phyloP scores from a whole-genome alignment of 495 filamentous ascomycete genomes.

The Penicillium samsonianum region DNA sequence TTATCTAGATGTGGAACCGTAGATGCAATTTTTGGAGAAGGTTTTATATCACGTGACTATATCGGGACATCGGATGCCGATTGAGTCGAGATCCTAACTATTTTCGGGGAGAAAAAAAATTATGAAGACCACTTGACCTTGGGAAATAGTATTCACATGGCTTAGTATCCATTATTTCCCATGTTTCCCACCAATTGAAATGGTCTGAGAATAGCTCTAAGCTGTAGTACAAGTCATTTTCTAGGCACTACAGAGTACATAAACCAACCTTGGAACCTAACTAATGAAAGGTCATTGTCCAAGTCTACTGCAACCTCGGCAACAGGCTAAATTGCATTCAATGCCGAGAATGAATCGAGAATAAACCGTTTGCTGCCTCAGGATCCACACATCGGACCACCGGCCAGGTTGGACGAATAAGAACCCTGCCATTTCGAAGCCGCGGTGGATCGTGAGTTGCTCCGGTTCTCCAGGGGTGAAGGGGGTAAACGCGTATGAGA shows the following conservation, averaged over 20 bases:
- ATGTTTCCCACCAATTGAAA: not conserved
- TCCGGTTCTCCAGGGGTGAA: slow-evolving; percentile 19
- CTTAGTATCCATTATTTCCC: not conserved
- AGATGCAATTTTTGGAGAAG: slow-evolving; percentile 20
- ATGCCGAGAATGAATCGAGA: slow-evolving; percentile 7
- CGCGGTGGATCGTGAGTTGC: slow-evolving; percentile 20
- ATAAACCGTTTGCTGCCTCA: slow-evolving; percentile 10
- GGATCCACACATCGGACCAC: slow-evolving; percentile 13
- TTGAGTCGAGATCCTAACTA: not conserved
- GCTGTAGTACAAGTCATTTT: not conserved
- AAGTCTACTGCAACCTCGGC: not conserved
- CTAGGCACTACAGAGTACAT: not conserved
- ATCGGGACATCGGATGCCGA: slow-evolving; percentile 4
- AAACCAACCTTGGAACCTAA: not conserved
- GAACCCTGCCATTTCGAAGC: slow-evolving; percentile 27
- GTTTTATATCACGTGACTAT: slow-evolving; percentile 13
- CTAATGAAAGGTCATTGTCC: not conserved
- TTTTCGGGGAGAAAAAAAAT: not conserved
- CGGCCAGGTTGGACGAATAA: slow-evolving; percentile 23
- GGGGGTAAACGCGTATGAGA: not conserved
- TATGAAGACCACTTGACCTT: not conserved
- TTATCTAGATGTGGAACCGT: slow-evolving; percentile 10
- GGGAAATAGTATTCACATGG: not conserved
- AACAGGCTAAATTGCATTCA: not conserved
- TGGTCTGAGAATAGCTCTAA: not conserved